Conservation (phyloP, 208 protist genomes). For the Novymonas esmeraldas region DNA sequence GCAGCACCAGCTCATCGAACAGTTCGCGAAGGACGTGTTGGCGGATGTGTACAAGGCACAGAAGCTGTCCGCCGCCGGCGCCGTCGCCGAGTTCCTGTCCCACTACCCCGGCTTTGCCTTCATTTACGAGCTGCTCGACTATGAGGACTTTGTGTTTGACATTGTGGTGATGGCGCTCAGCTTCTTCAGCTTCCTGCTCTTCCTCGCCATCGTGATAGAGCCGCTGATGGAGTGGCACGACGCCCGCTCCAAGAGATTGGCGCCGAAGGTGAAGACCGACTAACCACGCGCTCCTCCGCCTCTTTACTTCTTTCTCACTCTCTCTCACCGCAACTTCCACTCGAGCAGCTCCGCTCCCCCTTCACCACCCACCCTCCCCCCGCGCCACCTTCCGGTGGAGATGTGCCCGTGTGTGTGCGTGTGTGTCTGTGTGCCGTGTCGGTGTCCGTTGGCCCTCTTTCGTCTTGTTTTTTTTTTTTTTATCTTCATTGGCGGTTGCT, state of each 20-base stretch:
- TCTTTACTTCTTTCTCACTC: too few relatives aligned
- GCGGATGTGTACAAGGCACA: conserved; percentile 49
- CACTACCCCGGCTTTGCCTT: conserved; percentile 43
- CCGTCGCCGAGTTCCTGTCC: conserved; percentile 61
- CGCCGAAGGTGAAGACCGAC: conserved; percentile 42
- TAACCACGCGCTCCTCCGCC: too few relatives aligned
- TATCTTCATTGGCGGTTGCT: background rate
- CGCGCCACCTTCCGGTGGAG: too few relatives aligned
- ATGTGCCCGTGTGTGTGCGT: too few relatives aligned
- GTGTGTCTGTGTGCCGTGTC: too few relatives aligned
- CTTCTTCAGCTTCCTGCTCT: conserved; percentile 70
- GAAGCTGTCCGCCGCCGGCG: conserved; percentile 61
- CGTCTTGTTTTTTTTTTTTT: conserved; percentile 14
- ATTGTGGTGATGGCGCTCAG: conserved; percentile 47
- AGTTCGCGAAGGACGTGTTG: conserved; percentile 66
- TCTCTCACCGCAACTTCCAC: too few relatives aligned
- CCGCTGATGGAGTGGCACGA: conserved; percentile 50
- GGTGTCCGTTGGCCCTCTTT: background rate
- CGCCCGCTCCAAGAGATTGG: conserved; percentile 31
- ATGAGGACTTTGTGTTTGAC: conserved; percentile 80
- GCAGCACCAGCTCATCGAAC: conserved; percentile 57
- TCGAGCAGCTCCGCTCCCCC: too few relatives aligned
- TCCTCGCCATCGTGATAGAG: conserved; percentile 62
- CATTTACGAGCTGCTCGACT: conserved; percentile 58
- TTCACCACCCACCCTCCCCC: too few relatives aligned